Evolutionary conservation across 1,284 basidiomycete species (phyloP).

Genomic region (Hypsizygus ulmarius): DNA sequence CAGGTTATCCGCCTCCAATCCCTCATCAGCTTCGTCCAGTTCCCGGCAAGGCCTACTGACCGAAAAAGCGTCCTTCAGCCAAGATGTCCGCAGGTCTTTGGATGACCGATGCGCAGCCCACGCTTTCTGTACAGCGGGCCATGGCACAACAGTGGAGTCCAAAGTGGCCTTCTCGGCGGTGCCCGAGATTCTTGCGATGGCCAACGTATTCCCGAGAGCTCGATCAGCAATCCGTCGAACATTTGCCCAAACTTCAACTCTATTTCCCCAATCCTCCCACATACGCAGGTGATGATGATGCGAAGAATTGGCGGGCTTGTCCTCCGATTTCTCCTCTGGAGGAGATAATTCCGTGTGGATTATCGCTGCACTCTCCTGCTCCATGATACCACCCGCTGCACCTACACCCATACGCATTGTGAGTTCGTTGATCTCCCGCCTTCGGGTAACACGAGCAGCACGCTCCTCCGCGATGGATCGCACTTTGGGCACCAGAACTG

Average conservation of each 20-base stretch:
- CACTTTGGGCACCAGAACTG: constrained; percentile 65
- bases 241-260: constrained; percentile 62
- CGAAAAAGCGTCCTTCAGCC: constrained; percentile 55
- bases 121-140: constrained; percentile 59
- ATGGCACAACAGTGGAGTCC: constrained; percentile 58
- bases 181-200: constrained; percentile 29
- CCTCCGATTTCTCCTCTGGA: constrained; percentile 6
- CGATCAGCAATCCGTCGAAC: constrained; percentile 72
- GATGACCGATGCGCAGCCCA: constrained; percentile 57
- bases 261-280: constrained; percentile 74
- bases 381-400: constrained; percentile 68
- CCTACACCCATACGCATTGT: constrained; percentile 78
- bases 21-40: constrained; percentile 39
- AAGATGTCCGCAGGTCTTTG: constrained; percentile 52
- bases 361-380: constrained; percentile 31
- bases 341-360: constrained; percentile 15
- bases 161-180: constrained; percentile 38
- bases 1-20: constrained; percentile 36
- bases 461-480: constrained; percentile 59
- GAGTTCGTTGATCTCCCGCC: constrained; percentile 75
- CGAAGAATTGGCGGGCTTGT: constrained; percentile 17
- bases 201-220: constrained; percentile 65
- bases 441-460: constrained; percentile 54
- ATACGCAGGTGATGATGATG: constrained; percentile 36
- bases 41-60: constrained; percentile 34